Base-by-base conservation (phyloP, 768 basidiomycete species). In the Tulasnella sp. region DNA sequence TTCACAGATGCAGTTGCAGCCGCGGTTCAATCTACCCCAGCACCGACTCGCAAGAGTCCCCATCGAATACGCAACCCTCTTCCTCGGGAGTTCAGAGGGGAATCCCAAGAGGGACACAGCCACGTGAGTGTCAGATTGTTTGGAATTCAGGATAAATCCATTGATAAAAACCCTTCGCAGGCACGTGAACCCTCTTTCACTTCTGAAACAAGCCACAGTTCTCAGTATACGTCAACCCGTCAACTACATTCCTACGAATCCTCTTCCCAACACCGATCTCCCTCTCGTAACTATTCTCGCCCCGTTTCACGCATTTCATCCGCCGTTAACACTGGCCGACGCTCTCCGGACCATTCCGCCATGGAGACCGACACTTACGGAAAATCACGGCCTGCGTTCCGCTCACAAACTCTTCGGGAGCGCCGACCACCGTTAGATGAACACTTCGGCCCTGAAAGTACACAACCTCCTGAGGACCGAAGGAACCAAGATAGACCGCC, bases 1-100 rank as follows among this genome's bases (percentile, higher is more conserved):
- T 51, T 51, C 40, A 22, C 49, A 24, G 49, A 42, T 1, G 49
- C 49, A 41, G 32, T 80, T 28, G 71, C 73, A 1, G 69, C 71
- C 24, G 72, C 77, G 48, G 79, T 81, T 40, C 62, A 83, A 56
- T 77, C 74, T 37, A 75, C 79, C 29, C 74, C 79, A 35, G 74
- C 77, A 4, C 73, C 73, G 3, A 71, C 76, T 24, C 66, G 78
- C 53, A 66, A 70, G 49, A 77, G 75, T 56, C 74, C 75, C 48
- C 61, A 65, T 57, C 9, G 66, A 48, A 69, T 65, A 52, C 67
- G 79, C 43, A 73, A 75, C 29, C 72, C 75, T 1, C 59, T 77
- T 40, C 76, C 76, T 3, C 61, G 65, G 16, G 76, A 77, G 54
- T 77, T 76, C 48, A 62, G 65, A 34, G 67, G 68, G 37, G 66